Base-by-base conservation (phyloP, 192 early-diverging fungal genomes). In the Coemansia sp. region DNA sequence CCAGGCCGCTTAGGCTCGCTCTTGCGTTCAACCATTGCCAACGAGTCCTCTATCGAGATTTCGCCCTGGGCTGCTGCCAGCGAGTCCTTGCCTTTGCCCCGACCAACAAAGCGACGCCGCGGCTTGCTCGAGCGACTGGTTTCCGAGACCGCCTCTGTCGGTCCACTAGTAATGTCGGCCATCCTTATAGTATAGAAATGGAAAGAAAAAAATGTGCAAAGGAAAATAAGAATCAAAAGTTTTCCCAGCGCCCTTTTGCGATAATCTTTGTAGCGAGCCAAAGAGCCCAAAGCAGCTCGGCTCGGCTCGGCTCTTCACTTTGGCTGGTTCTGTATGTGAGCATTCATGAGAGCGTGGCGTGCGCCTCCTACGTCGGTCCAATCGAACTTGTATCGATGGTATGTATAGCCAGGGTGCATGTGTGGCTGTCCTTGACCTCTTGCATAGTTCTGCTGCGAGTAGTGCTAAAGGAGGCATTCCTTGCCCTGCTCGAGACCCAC, bases 1-100 rank as follows among this genome's bases (percentile, higher is more conserved):
- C 59, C 19, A 15, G 47, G 24, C 36, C 32, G 54, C 29, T 36
- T 32, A 19, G 15, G 25, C 4, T 37, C 39, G 12, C 39, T 22
- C 19, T 64, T 59, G 20, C 46, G 60, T 31, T 67, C 69, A 41
- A 65, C 71, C 46, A 80, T 35, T 36, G 77, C 77, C 10, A 80
- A 57, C 35, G 77, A 74, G 59, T 80, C 77, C 32, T 80, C 77
- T 35, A 80, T 80, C n/a, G 77, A 71, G 37, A 80, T 71, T 32
- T 71, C 68, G 14, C 41, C 59, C 7, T 47, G 43, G 38, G 31
- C 51, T 35, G 25, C 15, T 15, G 62, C 40, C 7, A 3, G 9
- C n/a, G 56, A 22, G 8, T 24, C 32, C 65, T 59, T 58, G 65
- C 59, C 65, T 22, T 61, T 71, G 51, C 71, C 64, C n/a, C 63